Conservation (phyloP, 768 basidiomycete species). For the Rhizopogon sp. region DNA sequence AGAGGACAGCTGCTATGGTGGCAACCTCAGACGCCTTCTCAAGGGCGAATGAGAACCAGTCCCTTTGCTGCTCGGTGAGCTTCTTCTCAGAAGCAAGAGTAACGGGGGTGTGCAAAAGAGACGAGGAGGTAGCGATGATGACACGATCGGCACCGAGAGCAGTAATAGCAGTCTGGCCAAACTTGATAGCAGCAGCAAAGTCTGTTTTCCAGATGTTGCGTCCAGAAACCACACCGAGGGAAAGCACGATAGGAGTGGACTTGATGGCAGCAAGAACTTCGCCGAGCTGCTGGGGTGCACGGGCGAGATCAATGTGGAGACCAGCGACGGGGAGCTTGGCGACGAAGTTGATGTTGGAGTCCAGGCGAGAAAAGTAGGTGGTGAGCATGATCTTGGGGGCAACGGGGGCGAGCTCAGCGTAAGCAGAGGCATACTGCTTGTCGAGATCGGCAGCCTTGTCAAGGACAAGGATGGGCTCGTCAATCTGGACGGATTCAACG, state of each 20-base stretch:
- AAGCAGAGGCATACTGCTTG: constrained; percentile 75
- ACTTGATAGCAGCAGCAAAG: constrained; percentile 75
- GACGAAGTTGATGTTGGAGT: constrained; percentile 82
- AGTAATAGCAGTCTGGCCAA: constrained; percentile 80
- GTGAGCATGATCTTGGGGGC: constrained; percentile 91
- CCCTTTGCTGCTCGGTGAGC: constrained; percentile 82
- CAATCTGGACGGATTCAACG: constrained; percentile 92
- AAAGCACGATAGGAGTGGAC: constrained; percentile 73
- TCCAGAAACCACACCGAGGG: constrained; percentile 94
- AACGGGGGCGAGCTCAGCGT: constrained; percentile 73
- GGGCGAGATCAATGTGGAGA: constrained; percentile 95
- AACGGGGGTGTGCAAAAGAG: constrained; percentile 97
- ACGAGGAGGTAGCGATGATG: constrained; percentile 93
- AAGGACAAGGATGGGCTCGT: constrained; percentile 94
- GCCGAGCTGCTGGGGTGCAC: constrained; percentile 87
- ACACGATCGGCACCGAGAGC: constrained; percentile 83
- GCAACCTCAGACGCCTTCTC: constrained; percentile 95
- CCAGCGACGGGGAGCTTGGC: constrained; percentile 90
- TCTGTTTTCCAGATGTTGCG: constrained; percentile 99
- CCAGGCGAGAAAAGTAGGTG: constrained; percentile 96
- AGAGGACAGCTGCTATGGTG: constrained; percentile 77
- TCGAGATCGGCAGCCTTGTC: constrained; percentile 76
- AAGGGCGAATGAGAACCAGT: constrained; percentile 98
- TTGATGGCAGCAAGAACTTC: constrained; percentile 79
- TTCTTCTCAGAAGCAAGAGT: constrained; percentile 91